phyloP scores from a whole-genome alignment of 345 rosid species.

The Eucalyptus curtisii region DNA sequence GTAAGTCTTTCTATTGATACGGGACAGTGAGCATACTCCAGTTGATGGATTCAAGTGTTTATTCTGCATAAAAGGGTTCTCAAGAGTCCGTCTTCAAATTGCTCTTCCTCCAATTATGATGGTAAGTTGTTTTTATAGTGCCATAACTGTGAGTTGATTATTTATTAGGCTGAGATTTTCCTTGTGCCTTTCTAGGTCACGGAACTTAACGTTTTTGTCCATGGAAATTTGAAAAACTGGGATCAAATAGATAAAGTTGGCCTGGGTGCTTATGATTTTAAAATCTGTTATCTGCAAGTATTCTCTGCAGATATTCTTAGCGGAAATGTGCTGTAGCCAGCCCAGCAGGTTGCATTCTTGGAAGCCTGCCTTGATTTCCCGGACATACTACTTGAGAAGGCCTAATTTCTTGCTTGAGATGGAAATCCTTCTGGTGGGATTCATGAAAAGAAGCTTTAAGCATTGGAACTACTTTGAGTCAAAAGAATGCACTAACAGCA shows the following conservation, averaged over 20 bases:
- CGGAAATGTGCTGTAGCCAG: background rate
- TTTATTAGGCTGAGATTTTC: background rate
- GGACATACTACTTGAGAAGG: too few species aligned
- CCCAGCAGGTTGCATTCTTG: background rate
- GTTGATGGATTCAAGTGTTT: conserved; percentile 72
- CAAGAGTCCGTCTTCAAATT: conserved; percentile 35
- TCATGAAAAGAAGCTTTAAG: background rate
- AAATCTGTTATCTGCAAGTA: too few species aligned
- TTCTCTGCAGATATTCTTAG: background rate
- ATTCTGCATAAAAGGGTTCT: conserved; percentile 49
- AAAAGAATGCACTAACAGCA: background rate
- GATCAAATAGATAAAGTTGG: conserved; percentile 29
- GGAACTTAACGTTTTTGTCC: conserved; percentile 61
- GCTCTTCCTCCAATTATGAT: conserved; percentile 42
- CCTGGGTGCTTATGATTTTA: conserved; percentile 34
- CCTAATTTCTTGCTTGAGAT: background rate
- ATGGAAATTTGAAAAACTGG: conserved; percentile 24
- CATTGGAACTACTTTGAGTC: background rate
- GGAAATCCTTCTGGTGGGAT: background rate
- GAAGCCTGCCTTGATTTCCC: too few species aligned
- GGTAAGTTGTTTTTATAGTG: conserved; percentile 23
- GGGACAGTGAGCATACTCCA: conserved; percentile 50
- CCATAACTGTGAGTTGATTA: background rate
- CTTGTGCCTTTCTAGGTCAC: conserved; percentile 25
- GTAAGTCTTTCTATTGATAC: background rate